These are phyloP conservation scores for Pecoramyces ruminantium DNA, from an alignment of 192 early-diverging fungal genomes.

Conservation along the genomic window DNA sequence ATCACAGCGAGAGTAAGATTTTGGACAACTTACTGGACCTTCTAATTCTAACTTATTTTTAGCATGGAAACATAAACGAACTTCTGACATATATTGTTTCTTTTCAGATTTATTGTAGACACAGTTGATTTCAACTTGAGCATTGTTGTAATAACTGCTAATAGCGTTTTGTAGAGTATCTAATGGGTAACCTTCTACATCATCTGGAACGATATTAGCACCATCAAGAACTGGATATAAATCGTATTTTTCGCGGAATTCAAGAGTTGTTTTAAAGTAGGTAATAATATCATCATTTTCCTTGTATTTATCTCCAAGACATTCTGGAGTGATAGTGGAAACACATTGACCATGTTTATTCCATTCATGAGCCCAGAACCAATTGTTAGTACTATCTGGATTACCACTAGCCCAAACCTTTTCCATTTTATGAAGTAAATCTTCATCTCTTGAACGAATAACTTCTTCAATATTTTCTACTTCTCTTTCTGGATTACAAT, in stretches of 20 bases:
- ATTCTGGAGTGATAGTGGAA: constrained; percentile 37
- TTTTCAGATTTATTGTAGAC: neutral
- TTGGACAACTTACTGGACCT: neutral
- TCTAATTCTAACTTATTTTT: neutral
- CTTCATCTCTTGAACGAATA: constrained; percentile 16
- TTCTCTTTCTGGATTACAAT: constrained; percentile 44
- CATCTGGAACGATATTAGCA: constrained; percentile 19
- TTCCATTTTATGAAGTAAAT: constrained; percentile 25
- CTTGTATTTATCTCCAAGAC: constrained; percentile 21
- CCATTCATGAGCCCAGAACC: constrained; percentile 69
- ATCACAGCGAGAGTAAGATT: neutral
- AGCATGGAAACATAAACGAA: neutral
- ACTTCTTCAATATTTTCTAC: constrained; percentile 34
- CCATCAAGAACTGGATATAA: constrained; percentile 24
- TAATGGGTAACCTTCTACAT: neutral
- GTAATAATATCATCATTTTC: constrained; percentile 32
- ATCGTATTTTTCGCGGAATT: constrained; percentile 33
- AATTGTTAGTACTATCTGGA: constrained; percentile 43
- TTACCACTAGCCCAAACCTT: constrained; percentile 50
- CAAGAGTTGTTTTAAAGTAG: constrained; percentile 34
- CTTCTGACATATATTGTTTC: neutral
- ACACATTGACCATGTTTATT: constrained; percentile 68
- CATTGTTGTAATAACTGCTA: neutral
- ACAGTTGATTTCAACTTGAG: neutral
- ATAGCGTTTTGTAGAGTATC: neutral